Percentiles rank a stretch among this genome's conserved stretches.
Evolutionary conservation across 129 eudicot genomes (phyloP).

Genomic region (Smallanthus sonchifolius): DNA sequence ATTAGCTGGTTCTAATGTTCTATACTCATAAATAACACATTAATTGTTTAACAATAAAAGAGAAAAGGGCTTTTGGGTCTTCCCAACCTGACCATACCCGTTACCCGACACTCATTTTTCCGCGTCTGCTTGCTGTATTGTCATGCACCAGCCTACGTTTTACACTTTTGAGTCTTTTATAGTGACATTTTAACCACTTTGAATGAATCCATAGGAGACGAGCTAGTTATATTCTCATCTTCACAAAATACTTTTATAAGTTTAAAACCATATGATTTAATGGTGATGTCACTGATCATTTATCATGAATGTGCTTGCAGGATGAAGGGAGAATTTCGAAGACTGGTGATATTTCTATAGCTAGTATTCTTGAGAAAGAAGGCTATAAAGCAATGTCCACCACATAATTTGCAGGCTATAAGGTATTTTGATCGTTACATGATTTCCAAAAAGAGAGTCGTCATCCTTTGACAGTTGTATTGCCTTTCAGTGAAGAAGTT

Average conservation of each 20-base stretch:
- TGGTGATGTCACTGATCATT: background rate
- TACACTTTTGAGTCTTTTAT: background rate
- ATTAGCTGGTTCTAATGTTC: background rate
- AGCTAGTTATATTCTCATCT: background rate
- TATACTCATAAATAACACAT: background rate
- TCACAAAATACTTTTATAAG: background rate
- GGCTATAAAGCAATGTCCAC: constrained; percentile 78
- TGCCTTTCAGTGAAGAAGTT: constrained; percentile 18
- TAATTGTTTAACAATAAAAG: background rate
- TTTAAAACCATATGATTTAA: background rate
- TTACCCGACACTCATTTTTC: background rate
- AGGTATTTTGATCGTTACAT: constrained; percentile 8
- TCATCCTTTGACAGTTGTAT: background rate
- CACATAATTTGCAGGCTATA: constrained; percentile 29
- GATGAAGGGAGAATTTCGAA: constrained; percentile 75
- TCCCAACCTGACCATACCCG: background rate
- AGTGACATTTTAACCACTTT: background rate
- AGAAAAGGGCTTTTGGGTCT: background rate
- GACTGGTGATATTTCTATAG: constrained; percentile 87
- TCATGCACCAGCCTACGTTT: background rate
- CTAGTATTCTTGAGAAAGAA: constrained; percentile 71
- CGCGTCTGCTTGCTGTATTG: background rate
- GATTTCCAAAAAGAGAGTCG: background rate
- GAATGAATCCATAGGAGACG: constrained; percentile 2
- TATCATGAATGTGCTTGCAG: constrained; percentile 32